These are phyloP conservation scores for Lasiodiplodia hormozganensis DNA, from an alignment of 2,329 filamentous ascomycete genomes.

Conservation along the genomic window DNA sequence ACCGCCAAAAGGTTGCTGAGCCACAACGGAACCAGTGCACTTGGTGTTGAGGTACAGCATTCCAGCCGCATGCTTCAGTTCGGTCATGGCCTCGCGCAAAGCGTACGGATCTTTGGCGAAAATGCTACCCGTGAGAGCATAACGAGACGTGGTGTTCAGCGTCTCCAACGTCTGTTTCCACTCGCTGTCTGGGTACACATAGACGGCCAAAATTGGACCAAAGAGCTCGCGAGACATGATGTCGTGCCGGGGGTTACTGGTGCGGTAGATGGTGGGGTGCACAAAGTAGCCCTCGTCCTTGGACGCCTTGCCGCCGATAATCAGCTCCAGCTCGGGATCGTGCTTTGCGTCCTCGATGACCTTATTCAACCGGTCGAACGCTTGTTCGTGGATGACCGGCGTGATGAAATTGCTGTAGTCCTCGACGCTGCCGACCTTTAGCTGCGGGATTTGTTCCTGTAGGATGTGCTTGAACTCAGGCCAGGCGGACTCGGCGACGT, in stretches of 20 bases:
- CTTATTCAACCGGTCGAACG: conserved; percentile 80
- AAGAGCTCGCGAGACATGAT: conserved; percentile 83
- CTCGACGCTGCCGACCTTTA: conserved; percentile 74
- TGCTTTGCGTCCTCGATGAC: conserved; percentile 82
- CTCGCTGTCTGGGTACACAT: conserved; percentile 75
- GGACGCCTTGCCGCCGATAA: conserved; percentile 80
- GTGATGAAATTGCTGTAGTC: conserved; percentile 82
- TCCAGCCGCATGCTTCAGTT: conserved; percentile 73
- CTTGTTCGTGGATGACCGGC: conserved; percentile 81
- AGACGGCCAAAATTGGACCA: conserved; percentile 74
- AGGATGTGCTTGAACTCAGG: conserved; percentile 72
- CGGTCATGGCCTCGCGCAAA: conserved; percentile 72
- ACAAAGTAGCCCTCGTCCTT: conserved; percentile 81
- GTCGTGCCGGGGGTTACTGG: conserved; percentile 74
- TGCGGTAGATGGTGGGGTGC: conserved; percentile 81
- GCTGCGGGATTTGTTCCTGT: conserved; percentile 68
- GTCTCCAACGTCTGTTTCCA: conserved; percentile 56
- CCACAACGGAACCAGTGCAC: conserved; percentile 61
- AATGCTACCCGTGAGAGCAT: conserved; percentile 77
- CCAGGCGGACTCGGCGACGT: conserved; percentile 78
- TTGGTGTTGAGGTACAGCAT: conserved; percentile 91
- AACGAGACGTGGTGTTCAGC: conserved; percentile 75
- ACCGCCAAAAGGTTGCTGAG: conserved; percentile 60
- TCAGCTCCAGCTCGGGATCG: conserved; percentile 73
- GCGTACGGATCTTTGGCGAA: conserved; percentile 74